These are phyloP conservation scores for Neodidymelliopsis sp. DNA, from an alignment of 2,329 filamentous ascomycete genomes.

Conservation along the genomic window DNA sequence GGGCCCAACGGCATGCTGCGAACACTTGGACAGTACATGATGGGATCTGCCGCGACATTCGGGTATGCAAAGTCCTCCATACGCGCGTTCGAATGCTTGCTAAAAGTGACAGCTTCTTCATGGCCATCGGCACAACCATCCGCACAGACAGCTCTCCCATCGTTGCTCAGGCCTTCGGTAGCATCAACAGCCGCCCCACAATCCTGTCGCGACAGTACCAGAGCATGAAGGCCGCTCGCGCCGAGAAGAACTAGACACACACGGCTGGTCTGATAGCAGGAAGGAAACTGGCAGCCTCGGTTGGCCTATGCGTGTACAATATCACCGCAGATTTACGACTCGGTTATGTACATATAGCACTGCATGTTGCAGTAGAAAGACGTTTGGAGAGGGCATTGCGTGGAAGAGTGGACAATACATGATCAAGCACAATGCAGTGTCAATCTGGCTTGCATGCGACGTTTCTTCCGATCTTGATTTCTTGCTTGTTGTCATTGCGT, in stretches of 20 bases:
- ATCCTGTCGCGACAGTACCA: conserved; percentile 61
- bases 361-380: background rate
- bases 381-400: background rate
- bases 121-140: conserved; percentile 97
- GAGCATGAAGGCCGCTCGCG: conserved; percentile 31
- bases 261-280: no score
- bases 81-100: conserved; percentile 23
- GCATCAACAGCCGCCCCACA: conserved; percentile 73
- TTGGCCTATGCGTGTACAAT: conserved; percentile 25
- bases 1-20: conserved; percentile 93
- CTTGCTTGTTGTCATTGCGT: no score
- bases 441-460: no score
- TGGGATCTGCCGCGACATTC: conserved; percentile 92
- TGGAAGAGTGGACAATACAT: no score
- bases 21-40: conserved; percentile 96
- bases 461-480: no score
- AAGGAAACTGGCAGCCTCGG: conserved; percentile 1
- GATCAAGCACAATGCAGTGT: no score
- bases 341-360: conserved; percentile 24
- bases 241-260: conserved; percentile 38
- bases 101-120: conserved; percentile 76
- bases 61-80: conserved; percentile 66
- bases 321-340: conserved; percentile 14
- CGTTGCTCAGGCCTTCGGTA: conserved; percentile 76
- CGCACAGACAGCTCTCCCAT: conserved; percentile 86